phyloP scores from a whole-genome alignment of 1,284 basidiomycete genomes.

The Rhodotorula sp. region DNA sequence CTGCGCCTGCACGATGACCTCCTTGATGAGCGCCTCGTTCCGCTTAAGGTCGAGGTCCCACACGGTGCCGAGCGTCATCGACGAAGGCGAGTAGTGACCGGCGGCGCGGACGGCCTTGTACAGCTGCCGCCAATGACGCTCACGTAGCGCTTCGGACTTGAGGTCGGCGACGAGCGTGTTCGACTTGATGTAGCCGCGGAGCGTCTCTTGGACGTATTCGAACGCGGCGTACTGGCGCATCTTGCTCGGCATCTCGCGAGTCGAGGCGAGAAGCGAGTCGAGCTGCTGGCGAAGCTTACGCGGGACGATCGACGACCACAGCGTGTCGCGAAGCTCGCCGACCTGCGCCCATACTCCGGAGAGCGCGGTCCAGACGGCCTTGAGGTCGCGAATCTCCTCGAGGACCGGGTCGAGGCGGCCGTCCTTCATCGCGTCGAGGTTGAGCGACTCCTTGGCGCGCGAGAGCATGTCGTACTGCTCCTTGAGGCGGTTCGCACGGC shows the following conservation, averaged over 20 bases:
- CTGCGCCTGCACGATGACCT: constrained; percentile 95
- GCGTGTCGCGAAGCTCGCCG: constrained; percentile 78
- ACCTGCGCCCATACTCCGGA: constrained; percentile 97
- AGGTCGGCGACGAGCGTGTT: constrained; percentile 87
- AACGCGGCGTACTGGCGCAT: constrained; percentile 99
- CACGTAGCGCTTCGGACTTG: constrained; percentile 95
- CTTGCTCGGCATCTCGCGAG: constrained; percentile 96
- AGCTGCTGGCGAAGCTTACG: constrained; percentile 93
- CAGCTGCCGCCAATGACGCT: constrained; percentile 96
- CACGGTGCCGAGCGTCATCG: constrained; percentile 93
- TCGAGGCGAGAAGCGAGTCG: constrained; percentile 81
- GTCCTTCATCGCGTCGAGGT: constrained; percentile 86
- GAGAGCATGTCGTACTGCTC: constrained; percentile 93
- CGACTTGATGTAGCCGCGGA: constrained; percentile 82
- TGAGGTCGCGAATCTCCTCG: constrained; percentile 92
- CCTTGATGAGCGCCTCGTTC: constrained; percentile 88
- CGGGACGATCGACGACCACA: constrained; percentile 87
- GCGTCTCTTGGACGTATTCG: constrained; percentile 92
- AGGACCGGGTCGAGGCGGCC: constrained; percentile 89
- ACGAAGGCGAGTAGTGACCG: constrained; percentile 53
- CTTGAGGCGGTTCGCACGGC: constrained; percentile 80
- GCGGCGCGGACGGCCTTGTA: constrained; percentile 78
- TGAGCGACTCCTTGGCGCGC: constrained; percentile 93
- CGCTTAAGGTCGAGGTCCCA: constrained; percentile 95
- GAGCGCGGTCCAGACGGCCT: constrained; percentile 97